A percentile compares a stretch with the other conserved stretches of the same genome.
Conservation (phyloP, 148 eudicot genomes). For the Rhododendron kiyosumense region DNA sequence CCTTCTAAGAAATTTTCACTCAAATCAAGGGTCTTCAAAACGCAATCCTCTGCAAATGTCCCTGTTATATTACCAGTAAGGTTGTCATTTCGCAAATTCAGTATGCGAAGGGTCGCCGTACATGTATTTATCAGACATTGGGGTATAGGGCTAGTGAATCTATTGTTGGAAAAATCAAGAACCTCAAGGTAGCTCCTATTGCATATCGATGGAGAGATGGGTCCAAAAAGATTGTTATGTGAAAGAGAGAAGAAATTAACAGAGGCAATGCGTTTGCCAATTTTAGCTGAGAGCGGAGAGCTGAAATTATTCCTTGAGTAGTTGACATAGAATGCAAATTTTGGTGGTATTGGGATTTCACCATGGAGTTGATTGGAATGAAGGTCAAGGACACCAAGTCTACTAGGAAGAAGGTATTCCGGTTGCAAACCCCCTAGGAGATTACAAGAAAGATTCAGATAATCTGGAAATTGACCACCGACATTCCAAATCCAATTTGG, state of each 20-base stretch:
- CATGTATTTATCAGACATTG: constrained; percentile 19
- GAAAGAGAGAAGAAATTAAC: constrained; percentile 26
- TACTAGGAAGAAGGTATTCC: constrained; percentile 6
- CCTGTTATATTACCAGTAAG: too few species aligned
- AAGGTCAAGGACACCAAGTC: constrained; percentile 24
- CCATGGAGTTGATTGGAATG: too few species aligned
- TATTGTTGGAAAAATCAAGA: constrained; percentile 42
- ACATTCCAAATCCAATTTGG: constrained; percentile 40
- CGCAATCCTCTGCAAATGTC: too few species aligned
- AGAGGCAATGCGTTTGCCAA: constrained; percentile 5
- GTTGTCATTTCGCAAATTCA: constrained; percentile 18
- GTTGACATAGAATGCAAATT: too few species aligned
- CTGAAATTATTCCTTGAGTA: too few species aligned
- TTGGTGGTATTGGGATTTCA: too few species aligned
- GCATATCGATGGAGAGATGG: constrained; percentile 36
- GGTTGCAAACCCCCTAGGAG: constrained; percentile 19
- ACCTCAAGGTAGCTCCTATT: constrained; percentile 17
- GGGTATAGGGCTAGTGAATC: constrained; percentile 29
- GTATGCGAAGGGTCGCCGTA: constrained; percentile 15
- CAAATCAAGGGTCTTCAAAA: too few species aligned
- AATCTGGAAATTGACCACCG: not conserved
- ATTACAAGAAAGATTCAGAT: constrained; percentile 42
- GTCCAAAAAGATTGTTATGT: constrained; percentile 31
- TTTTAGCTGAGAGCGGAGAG: constrained; percentile 13
- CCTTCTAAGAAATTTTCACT: not conserved